Conservation (phyloP, 2,329 filamentous ascomycete genomes). For the Dactylellina haptotyla region DNA sequence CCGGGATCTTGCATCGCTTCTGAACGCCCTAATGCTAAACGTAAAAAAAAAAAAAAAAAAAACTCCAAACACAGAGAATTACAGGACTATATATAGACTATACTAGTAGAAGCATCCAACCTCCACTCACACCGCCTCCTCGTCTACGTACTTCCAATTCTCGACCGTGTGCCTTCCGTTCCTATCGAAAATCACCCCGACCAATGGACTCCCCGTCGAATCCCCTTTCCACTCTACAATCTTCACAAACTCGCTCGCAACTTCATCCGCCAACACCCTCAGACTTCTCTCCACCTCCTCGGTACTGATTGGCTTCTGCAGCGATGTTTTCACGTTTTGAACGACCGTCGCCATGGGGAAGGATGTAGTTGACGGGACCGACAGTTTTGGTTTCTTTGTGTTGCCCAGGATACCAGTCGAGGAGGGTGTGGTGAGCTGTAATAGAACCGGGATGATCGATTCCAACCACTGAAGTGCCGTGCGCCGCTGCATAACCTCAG, state of each 20-base stretch:
- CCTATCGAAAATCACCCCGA: constrained; percentile 46
- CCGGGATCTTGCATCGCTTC: too few relatives aligned
- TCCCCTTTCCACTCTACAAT: constrained; percentile 52
- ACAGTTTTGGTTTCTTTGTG: constrained; percentile 8
- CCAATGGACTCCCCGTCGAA: constrained; percentile 35
- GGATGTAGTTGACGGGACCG: constrained; percentile 37
- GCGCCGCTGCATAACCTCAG: constrained; percentile 29
- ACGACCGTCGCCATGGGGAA: constrained; percentile 41
- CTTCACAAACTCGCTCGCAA: constrained; percentile 47
- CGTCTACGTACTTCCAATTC: constrained; percentile 44
- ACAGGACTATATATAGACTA: too few relatives aligned
- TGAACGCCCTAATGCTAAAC: constrained; percentile 29
- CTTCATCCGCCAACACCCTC: constrained; percentile 41
- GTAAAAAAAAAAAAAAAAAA: too few relatives aligned
- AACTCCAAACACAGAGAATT: too few relatives aligned
- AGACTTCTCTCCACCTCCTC: constrained; percentile 38
- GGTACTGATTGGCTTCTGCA: constrained; percentile 40
- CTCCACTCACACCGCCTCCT: constrained; percentile 26
- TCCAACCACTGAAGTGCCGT: constrained; percentile 44
- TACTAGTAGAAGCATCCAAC: constrained; percentile 3
- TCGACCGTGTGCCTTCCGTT: constrained; percentile 35
- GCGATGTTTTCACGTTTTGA: constrained; percentile 39
- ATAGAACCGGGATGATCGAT: constrained; percentile 44
- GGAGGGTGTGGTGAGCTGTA: constrained; percentile 28
- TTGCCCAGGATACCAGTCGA: constrained; percentile 7